A percentile compares a stretch with the other conserved stretches of the same genome.
Evolutionary conservation across 78 protist species (phyloP).

Genomic region (Polysphondylium violaceum): DNA sequence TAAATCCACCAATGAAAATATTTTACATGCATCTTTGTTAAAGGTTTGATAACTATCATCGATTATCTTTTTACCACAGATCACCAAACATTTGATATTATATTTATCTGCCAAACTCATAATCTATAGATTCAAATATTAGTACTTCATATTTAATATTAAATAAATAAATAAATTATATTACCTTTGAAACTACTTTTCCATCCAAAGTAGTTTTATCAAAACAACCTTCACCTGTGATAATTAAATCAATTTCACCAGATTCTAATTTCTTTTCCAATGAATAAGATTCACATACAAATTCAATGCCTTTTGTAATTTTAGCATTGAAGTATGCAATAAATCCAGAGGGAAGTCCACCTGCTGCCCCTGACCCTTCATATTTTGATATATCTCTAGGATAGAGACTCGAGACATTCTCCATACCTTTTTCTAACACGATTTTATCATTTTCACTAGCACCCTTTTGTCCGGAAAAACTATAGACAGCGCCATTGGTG

Average conservation of each 20-base stretch:
- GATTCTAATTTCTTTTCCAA: not conserved
- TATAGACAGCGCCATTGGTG: constrained; percentile 72
- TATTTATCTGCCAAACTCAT: not conserved
- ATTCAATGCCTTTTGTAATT: constrained; percentile 47
- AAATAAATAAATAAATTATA: not conserved
- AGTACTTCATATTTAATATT: not conserved
- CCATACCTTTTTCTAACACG: constrained; percentile 73
- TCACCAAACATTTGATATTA: constrained; percentile 4
- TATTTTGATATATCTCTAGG: constrained; percentile 23
- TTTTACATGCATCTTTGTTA: not conserved
- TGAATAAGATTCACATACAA: not conserved
- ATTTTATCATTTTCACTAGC: constrained; percentile 44
- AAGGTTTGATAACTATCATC: not conserved
- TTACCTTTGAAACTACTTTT: constrained; percentile 25
- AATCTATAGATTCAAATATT: not conserved
- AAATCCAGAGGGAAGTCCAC: constrained; percentile 79
- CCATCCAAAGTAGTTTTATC: constrained; percentile 47
- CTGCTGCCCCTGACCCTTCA: constrained; percentile 86
- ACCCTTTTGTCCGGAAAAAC: constrained; percentile 82
- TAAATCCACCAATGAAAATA: constrained; percentile 4
- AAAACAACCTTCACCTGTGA: constrained; percentile 79
- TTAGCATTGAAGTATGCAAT: not conserved
- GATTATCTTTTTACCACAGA: constrained; percentile 56
- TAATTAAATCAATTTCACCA: not conserved
- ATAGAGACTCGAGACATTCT: constrained; percentile 13